phyloP scores from a whole-genome alignment of 2,329 filamentous ascomycete genomes.

The Pseudogymnoascus pannorum region DNA sequence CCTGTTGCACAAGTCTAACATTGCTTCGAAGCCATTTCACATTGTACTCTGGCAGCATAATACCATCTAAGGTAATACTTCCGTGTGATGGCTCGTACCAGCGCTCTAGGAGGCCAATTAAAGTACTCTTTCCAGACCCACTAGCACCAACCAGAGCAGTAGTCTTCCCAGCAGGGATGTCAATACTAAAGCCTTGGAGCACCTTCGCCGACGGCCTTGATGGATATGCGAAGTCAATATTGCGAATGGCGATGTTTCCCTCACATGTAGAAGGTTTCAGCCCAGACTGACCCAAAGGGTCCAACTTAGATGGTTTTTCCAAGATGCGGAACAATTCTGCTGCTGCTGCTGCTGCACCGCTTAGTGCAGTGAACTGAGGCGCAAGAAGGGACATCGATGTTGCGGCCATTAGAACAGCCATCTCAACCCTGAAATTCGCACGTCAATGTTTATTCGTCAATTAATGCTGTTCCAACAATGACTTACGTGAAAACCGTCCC shows the following conservation, averaged over 20 bases:
- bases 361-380: conserved; percentile 39
- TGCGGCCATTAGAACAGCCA: conserved; percentile 40
- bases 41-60: conserved; percentile 30
- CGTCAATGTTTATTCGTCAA: not conserved
- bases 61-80: conserved; percentile 32
- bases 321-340: conserved; percentile 41
- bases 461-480: not conserved
- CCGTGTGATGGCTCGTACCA: conserved; percentile 34
- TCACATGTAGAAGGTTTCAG: conserved; percentile 20
- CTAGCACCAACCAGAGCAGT: conserved; percentile 29
- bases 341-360: conserved; percentile 40
- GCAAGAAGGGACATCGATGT: conserved; percentile 40
- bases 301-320: conserved; percentile 37
- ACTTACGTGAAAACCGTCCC: conserved; percentile 42
- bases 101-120: conserved; percentile 33
- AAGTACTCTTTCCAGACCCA: conserved; percentile 33
- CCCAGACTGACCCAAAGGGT: conserved; percentile 36
- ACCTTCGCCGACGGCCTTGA: conserved; percentile 27
- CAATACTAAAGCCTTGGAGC: conserved; percentile 27
- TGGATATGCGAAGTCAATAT: conserved; percentile 33
- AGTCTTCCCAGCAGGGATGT: conserved; percentile 8
- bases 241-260: conserved; percentile 28
- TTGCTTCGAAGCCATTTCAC: conserved; percentile 21
- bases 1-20: conserved; percentile 22
- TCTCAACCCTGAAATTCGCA: conserved; percentile 33